Base-by-base conservation (phyloP, 2,329 filamentous ascomycete genomes). In the Ustilaginoidea virens region DNA sequence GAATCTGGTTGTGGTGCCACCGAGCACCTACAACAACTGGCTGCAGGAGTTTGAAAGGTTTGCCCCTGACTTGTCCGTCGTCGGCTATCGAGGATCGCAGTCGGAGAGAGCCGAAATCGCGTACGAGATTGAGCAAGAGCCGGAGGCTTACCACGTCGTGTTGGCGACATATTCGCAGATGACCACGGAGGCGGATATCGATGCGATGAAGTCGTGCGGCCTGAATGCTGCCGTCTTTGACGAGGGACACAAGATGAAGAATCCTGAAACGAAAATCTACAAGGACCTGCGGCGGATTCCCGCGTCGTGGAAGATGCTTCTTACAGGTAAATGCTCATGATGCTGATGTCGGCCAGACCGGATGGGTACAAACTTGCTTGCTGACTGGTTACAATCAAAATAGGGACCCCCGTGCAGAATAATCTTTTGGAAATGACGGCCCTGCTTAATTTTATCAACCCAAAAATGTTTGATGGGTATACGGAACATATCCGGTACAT, bases 1-100 rank as follows among this genome's bases (percentile, higher is more conserved):
- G 60, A 58, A 93, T 47, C 58, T 98, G 20, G 69, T 98, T 21
- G 75, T 98, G 17, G 90, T 96, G 2, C 90, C 90, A 5, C 80
- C 83, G 0, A 93, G 87, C 1, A 94, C 87, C 0, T 68, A 93
- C 44, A 87, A 93, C 45, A 98, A 98, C 47, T 98, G 90, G 90
- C 68, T 92, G 28, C 71, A 74, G 28, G 90, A 98, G 49, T 93
- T 98, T 44, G 61, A 77, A 36, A 76, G 72, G 27, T 98, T 98
- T 51, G 87, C 86, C 5, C 83, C 83, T 0, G 61, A 61, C 1
- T 53, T 98, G 17, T 67, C 64, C 1, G 76, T 94, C 19, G 82
- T 69, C 66, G 82, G 72, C 2, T 73, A 73, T 42, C 56, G 60
- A 38, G 82, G 82, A 11, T 61, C 61, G 5, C 75, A 83, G 45